These are phyloP conservation scores for Stachybotrys echinatus DNA, from an alignment of 2,329 filamentous ascomycete species.

Conservation along the genomic window DNA sequence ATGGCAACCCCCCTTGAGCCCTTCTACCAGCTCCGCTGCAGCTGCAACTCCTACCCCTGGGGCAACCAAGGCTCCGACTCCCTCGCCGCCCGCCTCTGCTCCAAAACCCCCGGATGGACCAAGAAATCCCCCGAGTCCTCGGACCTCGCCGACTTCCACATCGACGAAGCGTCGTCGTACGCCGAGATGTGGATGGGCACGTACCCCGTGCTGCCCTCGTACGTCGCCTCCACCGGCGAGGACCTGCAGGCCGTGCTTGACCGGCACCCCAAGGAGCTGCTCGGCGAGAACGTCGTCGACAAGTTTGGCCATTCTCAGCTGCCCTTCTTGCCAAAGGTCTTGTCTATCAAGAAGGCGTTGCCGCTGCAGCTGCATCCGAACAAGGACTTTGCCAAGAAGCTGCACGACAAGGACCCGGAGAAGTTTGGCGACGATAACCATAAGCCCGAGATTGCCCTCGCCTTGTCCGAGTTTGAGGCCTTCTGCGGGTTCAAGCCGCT, in stretches of 20 bases:
- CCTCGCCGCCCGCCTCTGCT: slow-evolving; percentile 59
- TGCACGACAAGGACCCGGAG: slow-evolving; percentile 59
- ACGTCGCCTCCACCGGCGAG: slow-evolving; percentile 56
- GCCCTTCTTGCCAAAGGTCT: slow-evolving; percentile 69
- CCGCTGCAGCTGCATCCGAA: slow-evolving; percentile 72
- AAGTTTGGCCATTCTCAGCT: slow-evolving; percentile 58
- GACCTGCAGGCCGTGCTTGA: slow-evolving; percentile 60
- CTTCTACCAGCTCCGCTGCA: slow-evolving; percentile 40
- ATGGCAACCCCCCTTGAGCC: slow-evolving; percentile 14
- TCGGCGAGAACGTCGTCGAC: slow-evolving; percentile 56
- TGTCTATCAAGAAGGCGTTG: slow-evolving; percentile 71
- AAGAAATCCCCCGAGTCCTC: slow-evolving; percentile 8
- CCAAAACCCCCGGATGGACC: slow-evolving; percentile 51
- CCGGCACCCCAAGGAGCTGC: slow-evolving; percentile 52
- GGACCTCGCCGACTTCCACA: slow-evolving; percentile 41
- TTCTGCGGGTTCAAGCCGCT: slow-evolving; percentile 72
- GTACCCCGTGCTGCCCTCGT: slow-evolving; percentile 65
- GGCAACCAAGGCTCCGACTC: slow-evolving; percentile 63
- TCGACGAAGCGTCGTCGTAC: slow-evolving; percentile 60
- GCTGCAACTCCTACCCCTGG: slow-evolving; percentile 61
- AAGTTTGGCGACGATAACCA: slow-evolving; percentile 70
- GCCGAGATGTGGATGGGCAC: slow-evolving; percentile 72
- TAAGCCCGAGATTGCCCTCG: slow-evolving; percentile 75
- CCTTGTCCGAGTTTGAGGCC: slow-evolving; percentile 65
- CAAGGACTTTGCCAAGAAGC: slow-evolving; percentile 57